Evolutionary conservation across 805 yeast species (phyloP).

Genomic region (Hanseniaspora hatyaiensis): DNA sequence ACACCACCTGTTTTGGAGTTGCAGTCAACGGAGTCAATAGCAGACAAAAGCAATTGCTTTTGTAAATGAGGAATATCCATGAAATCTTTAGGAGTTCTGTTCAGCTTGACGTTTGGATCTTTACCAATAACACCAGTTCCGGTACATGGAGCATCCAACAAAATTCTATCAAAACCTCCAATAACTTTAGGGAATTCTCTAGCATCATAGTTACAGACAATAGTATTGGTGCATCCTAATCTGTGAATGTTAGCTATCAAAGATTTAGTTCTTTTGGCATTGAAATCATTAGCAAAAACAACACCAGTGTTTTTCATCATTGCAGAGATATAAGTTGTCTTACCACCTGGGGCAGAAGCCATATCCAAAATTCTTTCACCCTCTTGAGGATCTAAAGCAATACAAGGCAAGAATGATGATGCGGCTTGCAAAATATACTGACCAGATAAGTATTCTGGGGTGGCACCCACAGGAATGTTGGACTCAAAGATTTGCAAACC

Average conservation of each 20-base stretch:
- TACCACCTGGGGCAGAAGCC: constrained; percentile 99
- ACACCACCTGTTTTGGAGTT: constrained; percentile 83
- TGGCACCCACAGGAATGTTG: constrained; percentile 99
- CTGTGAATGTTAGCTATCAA: constrained; percentile 95
- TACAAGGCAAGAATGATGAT: constrained; percentile 90
- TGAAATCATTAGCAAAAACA: constrained; percentile 93
- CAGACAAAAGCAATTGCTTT: constrained; percentile 82
- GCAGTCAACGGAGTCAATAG: constrained; percentile 95
- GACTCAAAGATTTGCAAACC: constrained; percentile 96
- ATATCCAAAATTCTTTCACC: constrained; percentile 90
- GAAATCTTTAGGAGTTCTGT: constrained; percentile 91
- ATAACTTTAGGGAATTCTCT: constrained; percentile 96
- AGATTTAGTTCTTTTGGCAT: constrained; percentile 91
- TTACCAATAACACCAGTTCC: constrained; percentile 99
- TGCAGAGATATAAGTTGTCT: constrained; percentile 88
- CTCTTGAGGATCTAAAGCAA: constrained; percentile 97
- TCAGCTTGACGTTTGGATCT: constrained; percentile 86
- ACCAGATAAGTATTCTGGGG: constrained; percentile 97
- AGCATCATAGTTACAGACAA: constrained; percentile 95
- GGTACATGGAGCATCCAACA: constrained; percentile 97
- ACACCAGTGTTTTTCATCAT: constrained; percentile 97
- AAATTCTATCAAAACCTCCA: constrained; percentile 92
- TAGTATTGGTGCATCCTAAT: constrained; percentile 89
- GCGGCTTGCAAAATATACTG: constrained; percentile 98
- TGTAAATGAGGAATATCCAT: constrained; percentile 93